phyloP scores from a whole-genome alignment of 2,329 filamentous ascomycete species.

The Chaetomiaceae sp. region DNA sequence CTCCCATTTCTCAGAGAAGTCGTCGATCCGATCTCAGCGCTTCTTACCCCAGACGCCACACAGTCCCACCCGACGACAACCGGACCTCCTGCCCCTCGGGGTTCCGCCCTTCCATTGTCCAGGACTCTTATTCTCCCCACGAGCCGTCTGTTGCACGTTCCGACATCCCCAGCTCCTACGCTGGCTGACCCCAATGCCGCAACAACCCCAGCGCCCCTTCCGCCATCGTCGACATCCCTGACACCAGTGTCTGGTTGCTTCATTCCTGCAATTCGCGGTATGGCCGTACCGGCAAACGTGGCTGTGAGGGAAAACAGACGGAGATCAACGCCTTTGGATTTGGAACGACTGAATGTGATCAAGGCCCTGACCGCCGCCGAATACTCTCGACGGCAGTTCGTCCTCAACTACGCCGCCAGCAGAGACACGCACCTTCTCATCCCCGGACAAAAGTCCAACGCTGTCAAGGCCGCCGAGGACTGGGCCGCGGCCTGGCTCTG shows the following conservation, averaged over 20 bases:
- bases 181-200: conserved; percentile 15
- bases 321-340: conserved; percentile 16
- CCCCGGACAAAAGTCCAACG: conserved; percentile 25
- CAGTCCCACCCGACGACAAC: not conserved
- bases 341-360: conserved; percentile 25
- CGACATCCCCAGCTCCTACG: not conserved
- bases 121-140: no score
- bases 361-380: conserved; percentile 27
- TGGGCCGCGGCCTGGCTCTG: conserved; percentile 22
- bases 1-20: not conserved
- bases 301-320: conserved; percentile 25
- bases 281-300: conserved; percentile 23
- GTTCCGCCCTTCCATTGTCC: not conserved
- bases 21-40: not conserved
- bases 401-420: conserved; percentile 27
- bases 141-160: not conserved
- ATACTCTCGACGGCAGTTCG: conserved; percentile 27
- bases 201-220: conserved; percentile 13
- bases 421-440: conserved; percentile 23
- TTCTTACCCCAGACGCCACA: not conserved
- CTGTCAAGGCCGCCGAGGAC: conserved; percentile 27
- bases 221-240: conserved; percentile 19
- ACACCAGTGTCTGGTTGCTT: not conserved
- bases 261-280: not conserved
- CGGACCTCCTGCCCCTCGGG: not conserved